phyloP scores from a whole-genome alignment of 768 basidiomycete genomes.

The Termitomyces sp. region DNA sequence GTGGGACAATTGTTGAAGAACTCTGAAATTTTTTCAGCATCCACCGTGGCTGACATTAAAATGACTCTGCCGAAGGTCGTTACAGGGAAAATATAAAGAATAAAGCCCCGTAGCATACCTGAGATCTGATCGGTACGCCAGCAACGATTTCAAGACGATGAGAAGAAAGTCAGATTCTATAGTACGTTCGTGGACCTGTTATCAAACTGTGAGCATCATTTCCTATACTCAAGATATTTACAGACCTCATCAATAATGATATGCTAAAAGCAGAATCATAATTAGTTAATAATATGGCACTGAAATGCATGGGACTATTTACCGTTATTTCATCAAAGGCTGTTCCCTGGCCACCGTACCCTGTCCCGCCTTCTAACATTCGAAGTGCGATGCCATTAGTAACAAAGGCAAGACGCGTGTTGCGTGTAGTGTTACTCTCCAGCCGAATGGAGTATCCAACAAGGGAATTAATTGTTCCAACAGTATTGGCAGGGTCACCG shows the following conservation, averaged over 20 bases:
- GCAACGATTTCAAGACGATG: slow-evolving; percentile 84
- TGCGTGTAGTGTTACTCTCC: slow-evolving; percentile 79
- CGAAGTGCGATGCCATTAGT: slow-evolving; percentile 95
- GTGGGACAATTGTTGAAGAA: slow-evolving; percentile 88
- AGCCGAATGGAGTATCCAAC: slow-evolving; percentile 95
- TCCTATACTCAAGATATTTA: neutral
- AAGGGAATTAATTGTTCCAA: slow-evolving; percentile 74
- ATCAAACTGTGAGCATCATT: neutral
- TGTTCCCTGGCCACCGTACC: slow-evolving; percentile 64
- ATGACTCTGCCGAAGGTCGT: slow-evolving; percentile 56
- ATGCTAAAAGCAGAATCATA: slow-evolving; percentile 53
- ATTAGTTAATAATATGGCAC: neutral
- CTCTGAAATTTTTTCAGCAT: slow-evolving; percentile 82
- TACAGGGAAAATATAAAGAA: slow-evolving; percentile 1
- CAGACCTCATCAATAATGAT: slow-evolving; percentile 91
- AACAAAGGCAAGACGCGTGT: slow-evolving; percentile 79
- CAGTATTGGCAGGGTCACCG: slow-evolving; percentile 75
- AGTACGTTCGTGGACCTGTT: slow-evolving; percentile 88
- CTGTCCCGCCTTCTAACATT: slow-evolving; percentile 89
- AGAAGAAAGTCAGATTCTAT: slow-evolving; percentile 98
- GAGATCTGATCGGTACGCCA: slow-evolving; percentile 75
- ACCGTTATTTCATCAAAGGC: slow-evolving; percentile 96
- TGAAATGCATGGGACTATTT: slow-evolving; percentile 10
- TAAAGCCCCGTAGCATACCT: slow-evolving; percentile 46
- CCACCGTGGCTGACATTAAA: slow-evolving; percentile 95